These are phyloP conservation scores for Mortierella sp. DNA, from an alignment of 371 early-diverging fungal genomes.

Conservation along the genomic window DNA sequence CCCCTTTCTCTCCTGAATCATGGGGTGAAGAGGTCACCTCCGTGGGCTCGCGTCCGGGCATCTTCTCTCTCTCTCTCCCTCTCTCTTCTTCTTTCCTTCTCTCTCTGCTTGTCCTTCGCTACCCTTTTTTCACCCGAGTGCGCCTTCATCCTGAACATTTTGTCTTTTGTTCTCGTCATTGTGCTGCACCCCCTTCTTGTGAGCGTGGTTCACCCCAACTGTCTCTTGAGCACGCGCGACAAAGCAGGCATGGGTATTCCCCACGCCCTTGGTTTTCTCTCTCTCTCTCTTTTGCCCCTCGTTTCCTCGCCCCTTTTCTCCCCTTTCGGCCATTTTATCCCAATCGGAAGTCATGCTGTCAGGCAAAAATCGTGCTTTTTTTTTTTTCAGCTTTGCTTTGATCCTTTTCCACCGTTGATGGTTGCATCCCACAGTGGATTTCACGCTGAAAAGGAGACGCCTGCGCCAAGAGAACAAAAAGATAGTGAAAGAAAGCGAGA, in stretches of 20 bases:
- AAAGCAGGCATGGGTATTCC: conserved; percentile 5
- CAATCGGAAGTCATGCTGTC: not conserved
- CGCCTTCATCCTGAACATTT: not conserved
- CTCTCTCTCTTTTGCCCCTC: conserved; percentile 7
- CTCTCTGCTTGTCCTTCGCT: not conserved
- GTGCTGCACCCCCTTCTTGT: not conserved
- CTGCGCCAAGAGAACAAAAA: too few species aligned
- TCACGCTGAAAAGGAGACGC: too few species aligned
- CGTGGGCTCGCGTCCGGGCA: not conserved
- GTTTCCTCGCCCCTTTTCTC: conserved; percentile 1
- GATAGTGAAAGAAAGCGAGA: too few species aligned
- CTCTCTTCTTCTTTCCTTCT: not conserved
- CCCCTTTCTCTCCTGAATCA: not conserved
- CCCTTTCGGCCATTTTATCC: not conserved
- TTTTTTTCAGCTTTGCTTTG: not conserved
- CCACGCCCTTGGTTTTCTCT: conserved; percentile 1
- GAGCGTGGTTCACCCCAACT: conserved; percentile 1
- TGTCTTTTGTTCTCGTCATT: conserved; percentile 2
- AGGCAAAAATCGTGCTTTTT: not conserved
- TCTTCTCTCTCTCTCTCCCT: not conserved
- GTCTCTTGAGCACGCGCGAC: not conserved
- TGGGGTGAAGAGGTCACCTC: not conserved
- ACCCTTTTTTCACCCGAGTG: not conserved
- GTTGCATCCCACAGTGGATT: too few species aligned
- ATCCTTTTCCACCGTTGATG: not conserved